Evolutionary conservation across 345 rosid species (phyloP).

Genomic region (Trapa incisa): DNA sequence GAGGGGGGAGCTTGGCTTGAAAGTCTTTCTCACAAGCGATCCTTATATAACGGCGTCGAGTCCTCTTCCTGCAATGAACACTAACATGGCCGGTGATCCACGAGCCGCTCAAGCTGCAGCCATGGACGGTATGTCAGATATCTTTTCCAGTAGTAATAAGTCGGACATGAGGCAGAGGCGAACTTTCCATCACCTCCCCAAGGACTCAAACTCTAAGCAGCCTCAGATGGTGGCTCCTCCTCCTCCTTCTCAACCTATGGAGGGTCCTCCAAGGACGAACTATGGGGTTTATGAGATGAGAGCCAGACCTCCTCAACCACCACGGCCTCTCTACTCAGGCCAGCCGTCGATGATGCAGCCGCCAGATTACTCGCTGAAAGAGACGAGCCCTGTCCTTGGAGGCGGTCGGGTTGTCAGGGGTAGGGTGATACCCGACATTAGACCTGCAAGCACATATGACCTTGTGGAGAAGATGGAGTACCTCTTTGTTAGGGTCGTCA

Average conservation of each 20-base stretch:
- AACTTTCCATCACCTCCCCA: constrained; percentile 33
- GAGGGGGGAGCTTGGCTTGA: constrained; percentile 69
- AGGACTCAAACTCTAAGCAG: constrained; percentile 15
- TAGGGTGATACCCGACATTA: constrained; percentile 52
- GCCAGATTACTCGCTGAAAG: constrained; percentile 54
- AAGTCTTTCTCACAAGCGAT: constrained; percentile 59
- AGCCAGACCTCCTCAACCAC: constrained; percentile 33
- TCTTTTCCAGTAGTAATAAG: constrained; percentile 14
- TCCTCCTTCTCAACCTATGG: constrained; percentile 10
- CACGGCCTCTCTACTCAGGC: constrained; percentile 33
- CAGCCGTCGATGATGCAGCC: constrained; percentile 26
- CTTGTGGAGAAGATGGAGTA: constrained; percentile 89
- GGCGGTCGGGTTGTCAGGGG: constrained; percentile 69
- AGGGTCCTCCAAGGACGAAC: constrained; percentile 17
- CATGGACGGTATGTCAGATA: constrained; percentile 13
- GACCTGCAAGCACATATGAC: constrained; percentile 48
- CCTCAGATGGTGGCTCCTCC: constrained; percentile 9
- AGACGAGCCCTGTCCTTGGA: constrained; percentile 85
- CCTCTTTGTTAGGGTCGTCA: constrained; percentile 73
- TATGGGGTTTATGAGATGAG: constrained; percentile 37
- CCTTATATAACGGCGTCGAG: constrained; percentile 38
- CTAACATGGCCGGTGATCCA: constrained; percentile 7
- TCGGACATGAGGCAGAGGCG: constrained; percentile 18
- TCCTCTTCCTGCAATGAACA: constrained; percentile 36
- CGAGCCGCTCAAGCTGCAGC: constrained; percentile 3